Evolutionary conservation across 2,329 filamentous ascomycete genomes (phyloP).

Genomic region (Paramyrothecium roridum): DNA sequence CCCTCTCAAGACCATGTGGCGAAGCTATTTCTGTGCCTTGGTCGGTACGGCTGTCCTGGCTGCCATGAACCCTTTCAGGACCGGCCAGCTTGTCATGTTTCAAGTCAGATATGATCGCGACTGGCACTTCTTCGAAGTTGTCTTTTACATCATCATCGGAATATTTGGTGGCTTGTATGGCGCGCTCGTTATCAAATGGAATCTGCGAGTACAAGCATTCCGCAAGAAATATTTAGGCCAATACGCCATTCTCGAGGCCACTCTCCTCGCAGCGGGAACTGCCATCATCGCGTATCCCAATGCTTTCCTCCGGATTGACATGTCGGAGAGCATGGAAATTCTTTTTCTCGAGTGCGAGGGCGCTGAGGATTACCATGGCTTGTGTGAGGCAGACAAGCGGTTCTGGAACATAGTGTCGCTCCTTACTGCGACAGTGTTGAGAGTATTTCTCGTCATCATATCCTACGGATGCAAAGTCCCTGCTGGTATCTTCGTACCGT

Average conservation of each 20-base stretch:
- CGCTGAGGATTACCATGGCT: slow-evolving; percentile 79
- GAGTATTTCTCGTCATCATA: slow-evolving; percentile 83
- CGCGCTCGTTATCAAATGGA: slow-evolving; percentile 97
- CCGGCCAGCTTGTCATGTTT: slow-evolving; percentile 98
- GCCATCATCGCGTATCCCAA: slow-evolving; percentile 97
- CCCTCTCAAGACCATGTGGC: slow-evolving; percentile 94
- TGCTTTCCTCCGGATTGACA: slow-evolving; percentile 91
- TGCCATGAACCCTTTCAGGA: slow-evolving; percentile 96
- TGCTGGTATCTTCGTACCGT: slow-evolving; percentile 95
- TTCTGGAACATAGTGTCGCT: slow-evolving; percentile 78
- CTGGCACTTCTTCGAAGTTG: slow-evolving; percentile 96
- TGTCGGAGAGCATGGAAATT: slow-evolving; percentile 99
- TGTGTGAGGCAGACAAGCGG: slow-evolving; percentile 78
- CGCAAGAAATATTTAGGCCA: slow-evolving; percentile 85
- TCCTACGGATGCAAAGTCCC: slow-evolving; percentile 98
- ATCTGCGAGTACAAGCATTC: slow-evolving; percentile 85
- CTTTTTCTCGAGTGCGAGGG: slow-evolving; percentile 92
- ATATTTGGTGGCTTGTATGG: slow-evolving; percentile 94
- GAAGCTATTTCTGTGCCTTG: slow-evolving; percentile 95
- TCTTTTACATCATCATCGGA: slow-evolving; percentile 90
- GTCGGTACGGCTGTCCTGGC: slow-evolving; percentile 91
- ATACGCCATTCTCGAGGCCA: slow-evolving; percentile 84
- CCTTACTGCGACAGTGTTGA: slow-evolving; percentile 73
- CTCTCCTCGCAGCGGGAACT: slow-evolving; percentile 76
- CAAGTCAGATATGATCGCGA: slow-evolving; percentile 92